Conservation (phyloP, 139 green algal species). For the Pseudopediastrum boryanum region DNA sequence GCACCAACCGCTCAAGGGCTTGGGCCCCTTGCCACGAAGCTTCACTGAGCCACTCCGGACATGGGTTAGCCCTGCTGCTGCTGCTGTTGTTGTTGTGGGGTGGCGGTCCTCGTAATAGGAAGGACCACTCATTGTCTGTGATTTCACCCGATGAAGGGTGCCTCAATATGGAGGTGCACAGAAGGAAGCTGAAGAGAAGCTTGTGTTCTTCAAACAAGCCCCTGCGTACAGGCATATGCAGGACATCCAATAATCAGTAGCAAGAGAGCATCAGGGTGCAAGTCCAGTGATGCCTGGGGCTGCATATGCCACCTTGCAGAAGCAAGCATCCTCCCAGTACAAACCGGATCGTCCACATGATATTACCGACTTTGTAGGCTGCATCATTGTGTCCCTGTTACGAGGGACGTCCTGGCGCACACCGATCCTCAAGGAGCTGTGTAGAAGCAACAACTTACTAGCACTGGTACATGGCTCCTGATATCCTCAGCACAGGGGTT, state of each 20-base stretch:
- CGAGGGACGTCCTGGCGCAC: no score
- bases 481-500: no score
- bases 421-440: no score
- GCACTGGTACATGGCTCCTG: no score
- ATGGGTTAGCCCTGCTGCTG: background rate
- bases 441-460: no score
- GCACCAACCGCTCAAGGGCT: conserved; percentile 37
- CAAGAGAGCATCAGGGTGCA: background rate
- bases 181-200: conserved; percentile 42
- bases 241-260: background rate
- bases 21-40: conserved; percentile 27
- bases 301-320: no score
- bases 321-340: no score
- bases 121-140: conserved; percentile 73
- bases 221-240: conserved; percentile 22
- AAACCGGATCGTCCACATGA: no score
- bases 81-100: background rate
- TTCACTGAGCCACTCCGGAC: conserved; percentile 29
- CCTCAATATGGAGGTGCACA: conserved; percentile 65
- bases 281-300: no score
- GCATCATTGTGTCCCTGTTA: no score
- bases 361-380: no score
- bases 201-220: conserved; percentile 45
- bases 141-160: conserved; percentile 61
- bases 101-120: conserved; percentile 67